Base-by-base conservation (phyloP, 768 basidiomycete genomes). In the Psilocybe cyanescens region DNA sequence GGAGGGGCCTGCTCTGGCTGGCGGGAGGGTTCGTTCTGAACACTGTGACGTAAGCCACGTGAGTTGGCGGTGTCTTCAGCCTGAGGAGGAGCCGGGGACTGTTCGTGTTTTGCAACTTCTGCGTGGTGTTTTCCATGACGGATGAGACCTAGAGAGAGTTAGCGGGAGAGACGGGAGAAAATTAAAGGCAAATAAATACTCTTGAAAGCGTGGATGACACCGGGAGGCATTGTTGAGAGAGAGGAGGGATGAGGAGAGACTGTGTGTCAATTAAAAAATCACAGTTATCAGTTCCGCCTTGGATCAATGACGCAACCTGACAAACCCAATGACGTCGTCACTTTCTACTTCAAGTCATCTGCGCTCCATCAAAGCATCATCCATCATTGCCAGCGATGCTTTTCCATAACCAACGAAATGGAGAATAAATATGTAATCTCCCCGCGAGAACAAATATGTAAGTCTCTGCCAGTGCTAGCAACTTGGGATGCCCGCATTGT, bases 181-280 rank as follows among this genome's bases (percentile, higher is more conserved):
- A 46, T 57, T 62, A 58, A 44, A 60, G 28, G 49, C 58, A 58
- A 65, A 59, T 64, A 66, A 81, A 44, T 72, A 94, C 93, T 95
- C 82, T 94, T 95, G 80, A 95, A 92, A 19, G 90, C 90, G 75
- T 94, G 87, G 68, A 95, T 89, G 55, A 94, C 90, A 60, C 82
- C 82, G 63, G 84, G 75, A 57, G 88, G 88, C 89, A 90, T 90
- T 58, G 55, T 47, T 37, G 60, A 45, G 35, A 51, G 35, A 24
- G 24, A 35, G 33, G 11, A 35, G 41, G 41, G 44, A 39, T 44
- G 50, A 58, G 55, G 57, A 63, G 19, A 31, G 44, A 33, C 24
- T 49, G 28, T 30, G 24, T 17, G 6, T 48, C 33, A 59, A 63
- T 30, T 46, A 31, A 39, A 47, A 49, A 35, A 19, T 30, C 49